Evolutionary conservation across 108 stramenopile genomes (phyloP).

Genomic region (Cyclotella cryptica): DNA sequence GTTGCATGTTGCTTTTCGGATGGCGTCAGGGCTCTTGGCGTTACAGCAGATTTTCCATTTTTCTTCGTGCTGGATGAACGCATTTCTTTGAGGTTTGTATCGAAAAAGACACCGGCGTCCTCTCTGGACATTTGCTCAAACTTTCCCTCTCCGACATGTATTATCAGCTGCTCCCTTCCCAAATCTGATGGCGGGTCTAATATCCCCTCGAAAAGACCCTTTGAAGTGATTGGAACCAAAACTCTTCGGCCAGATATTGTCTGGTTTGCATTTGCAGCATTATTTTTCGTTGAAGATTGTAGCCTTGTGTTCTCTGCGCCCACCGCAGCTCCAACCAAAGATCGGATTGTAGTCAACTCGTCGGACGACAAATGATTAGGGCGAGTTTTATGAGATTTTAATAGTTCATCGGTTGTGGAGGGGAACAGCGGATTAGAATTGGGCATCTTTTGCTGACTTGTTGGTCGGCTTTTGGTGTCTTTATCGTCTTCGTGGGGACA

Average conservation of each 20-base stretch:
- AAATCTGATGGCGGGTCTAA: slow-evolving; percentile 21
- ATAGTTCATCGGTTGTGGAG: slow-evolving; percentile 10
- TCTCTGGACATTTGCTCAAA: slow-evolving; percentile 31
- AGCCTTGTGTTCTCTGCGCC: too few relatives aligned
- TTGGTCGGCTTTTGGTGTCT: too few relatives aligned
- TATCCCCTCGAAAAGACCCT: slow-evolving; percentile 53
- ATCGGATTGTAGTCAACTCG: slow-evolving; percentile 24
- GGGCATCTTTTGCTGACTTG: too few relatives aligned
- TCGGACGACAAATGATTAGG: slow-evolving; percentile 7
- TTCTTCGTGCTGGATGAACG: not conserved
- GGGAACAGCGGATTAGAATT: slow-evolving; percentile 13
- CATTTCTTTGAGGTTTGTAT: slow-evolving; percentile 2
- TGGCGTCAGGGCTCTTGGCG: not conserved
- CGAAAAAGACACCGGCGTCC: slow-evolving; percentile 26
- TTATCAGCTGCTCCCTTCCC: slow-evolving; percentile 11
- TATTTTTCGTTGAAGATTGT: not conserved
- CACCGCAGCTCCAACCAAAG: slow-evolving; percentile 22
- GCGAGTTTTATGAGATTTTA: slow-evolving; percentile 4
- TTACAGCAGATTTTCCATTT: not conserved
- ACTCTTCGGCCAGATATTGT: slow-evolving; percentile 22
- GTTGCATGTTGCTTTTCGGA: not conserved
- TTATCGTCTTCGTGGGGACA: too few relatives aligned
- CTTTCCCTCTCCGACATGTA: slow-evolving; percentile 20
- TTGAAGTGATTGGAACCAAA: slow-evolving; percentile 48
- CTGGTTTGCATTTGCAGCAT: not conserved